Evolutionary conservation across 2,329 filamentous ascomycete genomes (phyloP).

Genomic region (Hortaea sp.): DNA sequence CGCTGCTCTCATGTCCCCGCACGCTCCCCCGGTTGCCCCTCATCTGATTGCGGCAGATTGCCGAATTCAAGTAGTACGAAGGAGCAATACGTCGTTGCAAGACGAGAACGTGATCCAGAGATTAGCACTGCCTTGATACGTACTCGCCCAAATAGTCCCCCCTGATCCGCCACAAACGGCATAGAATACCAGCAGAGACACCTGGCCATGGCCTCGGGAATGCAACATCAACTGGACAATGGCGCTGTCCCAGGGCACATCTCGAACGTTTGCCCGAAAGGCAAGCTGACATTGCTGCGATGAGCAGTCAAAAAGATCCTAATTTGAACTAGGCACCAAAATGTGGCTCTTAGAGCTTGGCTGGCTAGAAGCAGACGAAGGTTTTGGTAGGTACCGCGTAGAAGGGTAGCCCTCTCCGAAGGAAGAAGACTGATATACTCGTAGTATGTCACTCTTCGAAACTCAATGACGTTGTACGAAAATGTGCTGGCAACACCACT

Average conservation of each 20-base stretch:
- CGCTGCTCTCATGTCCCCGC: background rate
- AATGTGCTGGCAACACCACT: no score
- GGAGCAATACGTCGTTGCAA: no score
- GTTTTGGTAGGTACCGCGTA: constrained; percentile 24
- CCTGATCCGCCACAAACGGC: no score
- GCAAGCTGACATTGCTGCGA: constrained; percentile 24
- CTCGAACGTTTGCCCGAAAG: constrained; percentile 28
- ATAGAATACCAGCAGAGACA: background rate
- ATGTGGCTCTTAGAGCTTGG: constrained; percentile 37
- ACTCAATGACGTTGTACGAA: background rate
- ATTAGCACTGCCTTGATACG: no score
- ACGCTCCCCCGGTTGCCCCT: background rate
- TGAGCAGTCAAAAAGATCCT: no score
- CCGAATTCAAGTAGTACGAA: no score
- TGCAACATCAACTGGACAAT: constrained; percentile 21
- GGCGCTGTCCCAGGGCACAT: constrained; percentile 24
- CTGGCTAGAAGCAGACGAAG: constrained; percentile 38
- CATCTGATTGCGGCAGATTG: background rate
- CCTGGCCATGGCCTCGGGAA: constrained; percentile 1
- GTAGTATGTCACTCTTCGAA: no score
- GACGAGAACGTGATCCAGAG: no score
- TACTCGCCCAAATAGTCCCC: no score
- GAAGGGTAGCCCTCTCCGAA: no score
- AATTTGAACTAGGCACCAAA: constrained; percentile 10
- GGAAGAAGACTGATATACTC: no score